Evolutionary conservation across 306 rosid genomes (phyloP).

Genomic region (Vigna mungo): DNA sequence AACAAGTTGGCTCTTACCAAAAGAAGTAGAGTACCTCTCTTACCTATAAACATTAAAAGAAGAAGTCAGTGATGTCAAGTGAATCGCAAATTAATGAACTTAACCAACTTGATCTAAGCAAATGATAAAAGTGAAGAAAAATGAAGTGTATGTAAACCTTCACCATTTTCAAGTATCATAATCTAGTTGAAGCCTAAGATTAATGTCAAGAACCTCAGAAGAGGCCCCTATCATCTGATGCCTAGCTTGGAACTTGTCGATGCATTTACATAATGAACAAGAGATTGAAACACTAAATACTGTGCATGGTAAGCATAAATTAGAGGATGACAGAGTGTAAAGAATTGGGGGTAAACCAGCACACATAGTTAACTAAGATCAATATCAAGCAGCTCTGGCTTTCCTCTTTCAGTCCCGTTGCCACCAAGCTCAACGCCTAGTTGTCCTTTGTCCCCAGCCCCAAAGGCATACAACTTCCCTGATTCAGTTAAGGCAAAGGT

Average conservation of each 20-base stretch:
- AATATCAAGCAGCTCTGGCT: conserved; percentile 68
- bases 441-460: conserved; percentile 89
- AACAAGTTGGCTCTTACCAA: background rate
- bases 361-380: conserved; percentile 64
- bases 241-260: conserved; percentile 50
- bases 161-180: conserved; percentile 51
- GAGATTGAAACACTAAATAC: conserved; percentile 52
- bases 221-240: conserved; percentile 41
- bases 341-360: conserved; percentile 15
- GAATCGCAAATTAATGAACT: background rate
- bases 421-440: conserved; percentile 72
- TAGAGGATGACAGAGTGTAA: conserved; percentile 41
- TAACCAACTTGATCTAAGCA: conserved; percentile 9
- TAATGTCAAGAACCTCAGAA: conserved; percentile 52
- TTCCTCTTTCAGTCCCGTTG: conserved; percentile 69
- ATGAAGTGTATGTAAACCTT: conserved; percentile 42
- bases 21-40: background rate
- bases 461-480: conserved; percentile 82
- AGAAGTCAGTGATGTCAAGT: background rate
- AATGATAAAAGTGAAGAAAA: conserved; percentile 2
- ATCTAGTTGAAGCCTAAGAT: conserved; percentile 54
- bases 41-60: background rate
- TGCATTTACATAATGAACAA: conserved; percentile 62
- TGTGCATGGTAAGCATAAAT: conserved; percentile 48
- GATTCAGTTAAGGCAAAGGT: conserved; percentile 85